These are phyloP conservation scores for Colletotrichum eremochloae DNA, from an alignment of 2,329 filamentous ascomycete species.

Conservation along the genomic window DNA sequence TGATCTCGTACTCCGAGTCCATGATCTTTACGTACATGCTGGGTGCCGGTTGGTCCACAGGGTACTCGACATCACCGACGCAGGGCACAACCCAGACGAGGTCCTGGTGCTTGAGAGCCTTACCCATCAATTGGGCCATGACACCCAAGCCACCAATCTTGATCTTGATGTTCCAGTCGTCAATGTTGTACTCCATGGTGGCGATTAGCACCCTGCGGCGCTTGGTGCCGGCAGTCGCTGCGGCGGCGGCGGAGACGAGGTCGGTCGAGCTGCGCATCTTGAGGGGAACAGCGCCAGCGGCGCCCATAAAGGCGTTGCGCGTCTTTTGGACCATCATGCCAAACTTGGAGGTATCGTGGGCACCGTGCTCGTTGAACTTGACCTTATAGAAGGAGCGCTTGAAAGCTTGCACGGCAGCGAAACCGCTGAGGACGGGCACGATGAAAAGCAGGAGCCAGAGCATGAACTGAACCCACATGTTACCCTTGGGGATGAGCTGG, in stretches of 20 bases:
- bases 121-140: conserved; percentile 78
- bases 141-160: conserved; percentile 79
- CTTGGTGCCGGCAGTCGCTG: conserved; percentile 46
- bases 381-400: conserved; percentile 65
- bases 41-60: conserved; percentile 68
- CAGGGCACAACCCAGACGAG: conserved; percentile 74
- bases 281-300: conserved; percentile 47
- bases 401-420: conserved; percentile 66
- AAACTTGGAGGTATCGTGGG: conserved; percentile 64
- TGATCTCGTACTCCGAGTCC: conserved; percentile 70
- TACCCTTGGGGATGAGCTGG: conserved; percentile 65
- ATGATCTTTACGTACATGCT: conserved; percentile 74
- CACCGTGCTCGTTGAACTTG: conserved; percentile 53
- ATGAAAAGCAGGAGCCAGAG: conserved; percentile 66
- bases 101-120: conserved; percentile 73
- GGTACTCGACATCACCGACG: conserved; percentile 75
- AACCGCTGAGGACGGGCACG: conserved; percentile 64
- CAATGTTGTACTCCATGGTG: conserved; percentile 80
- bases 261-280: conserved; percentile 41
- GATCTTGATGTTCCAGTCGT: conserved; percentile 78
- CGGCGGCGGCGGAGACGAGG: conserved; percentile 44
- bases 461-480: conserved; percentile 63
- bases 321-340: conserved; percentile 55
- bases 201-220: conserved; percentile 74
- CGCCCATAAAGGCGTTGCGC: conserved; percentile 47